Conservation (phyloP, 306 rosid genomes). For the Cucurbita pepo region DNA sequence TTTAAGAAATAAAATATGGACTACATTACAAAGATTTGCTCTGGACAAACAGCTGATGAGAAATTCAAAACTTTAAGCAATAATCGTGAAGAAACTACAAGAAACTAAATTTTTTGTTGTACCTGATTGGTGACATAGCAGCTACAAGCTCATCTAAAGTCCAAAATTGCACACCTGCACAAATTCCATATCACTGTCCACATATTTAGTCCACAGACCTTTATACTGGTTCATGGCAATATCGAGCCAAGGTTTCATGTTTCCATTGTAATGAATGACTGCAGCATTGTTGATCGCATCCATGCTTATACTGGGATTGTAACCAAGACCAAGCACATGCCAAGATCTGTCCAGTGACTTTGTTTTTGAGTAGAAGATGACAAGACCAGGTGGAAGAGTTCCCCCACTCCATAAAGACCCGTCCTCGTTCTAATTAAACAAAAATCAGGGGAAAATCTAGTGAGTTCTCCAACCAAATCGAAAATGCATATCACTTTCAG, state of each 20-base stretch:
- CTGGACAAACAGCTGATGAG: conserved; percentile 26
- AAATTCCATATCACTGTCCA: conserved; percentile 94
- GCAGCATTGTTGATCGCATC: conserved; percentile 90
- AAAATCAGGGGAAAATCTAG: conserved; percentile 1
- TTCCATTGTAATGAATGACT: conserved; percentile 90
- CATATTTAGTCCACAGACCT: conserved; percentile 82
- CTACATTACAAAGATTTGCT: conserved; percentile 36
- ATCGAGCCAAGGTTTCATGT: conserved; percentile 99
- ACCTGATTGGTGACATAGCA: conserved; percentile 14
- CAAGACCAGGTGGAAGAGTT: conserved; percentile 65
- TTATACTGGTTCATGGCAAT: conserved; percentile 94
- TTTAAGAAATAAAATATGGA: not conserved
- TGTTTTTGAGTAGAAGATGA: conserved; percentile 77
- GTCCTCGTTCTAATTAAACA: conserved; percentile 52
- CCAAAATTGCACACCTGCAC: conserved; percentile 99
- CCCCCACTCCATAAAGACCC: conserved; percentile 53
- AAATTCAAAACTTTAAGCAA: conserved; percentile 17
- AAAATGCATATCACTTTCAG: not conserved
- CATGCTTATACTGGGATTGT: conserved; percentile 96
- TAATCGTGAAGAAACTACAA: conserved; percentile 14
- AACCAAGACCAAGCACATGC: conserved; percentile 98
- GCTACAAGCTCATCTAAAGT: conserved; percentile 31
- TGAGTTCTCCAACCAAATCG: not conserved
- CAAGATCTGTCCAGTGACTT: conserved; percentile 93
- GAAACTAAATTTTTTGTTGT: conserved; percentile 13